Percentiles rank a stretch among this genome's conserved stretches.
phyloP scores from a whole-genome alignment of 116 monocot genomes.

The Papilionanthe hybrid region DNA sequence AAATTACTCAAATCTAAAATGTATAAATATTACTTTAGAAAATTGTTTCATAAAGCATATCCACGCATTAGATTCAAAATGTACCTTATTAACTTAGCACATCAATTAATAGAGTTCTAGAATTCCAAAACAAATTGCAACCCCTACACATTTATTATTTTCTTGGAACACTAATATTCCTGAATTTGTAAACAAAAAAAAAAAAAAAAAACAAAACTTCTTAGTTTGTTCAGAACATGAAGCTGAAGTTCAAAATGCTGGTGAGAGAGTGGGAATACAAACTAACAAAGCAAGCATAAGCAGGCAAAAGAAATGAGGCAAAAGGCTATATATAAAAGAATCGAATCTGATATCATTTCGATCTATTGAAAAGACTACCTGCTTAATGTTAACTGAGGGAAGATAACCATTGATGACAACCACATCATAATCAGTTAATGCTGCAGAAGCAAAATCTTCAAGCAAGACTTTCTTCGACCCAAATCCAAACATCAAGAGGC shows the following conservation, averaged over 20 bases:
- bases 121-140: too few relatives aligned
- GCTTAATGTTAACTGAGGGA: conserved; percentile 69
- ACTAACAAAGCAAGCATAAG: neutral
- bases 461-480: conserved; percentile 91
- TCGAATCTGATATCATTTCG: neutral
- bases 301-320: neutral
- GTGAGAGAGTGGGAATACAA: neutral
- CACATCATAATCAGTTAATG: conserved; percentile 58
- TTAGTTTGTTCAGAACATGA: neutral
- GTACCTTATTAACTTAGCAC: too few relatives aligned
- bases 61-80: too few relatives aligned
- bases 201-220: too few relatives aligned
- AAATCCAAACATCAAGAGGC: conserved; percentile 89
- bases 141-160: too few relatives aligned
- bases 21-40: too few relatives aligned
- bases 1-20: too few relatives aligned
- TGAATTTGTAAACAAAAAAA: too few relatives aligned
- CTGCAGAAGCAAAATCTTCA: conserved; percentile 81
- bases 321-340: neutral
- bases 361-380: conserved; percentile 29
- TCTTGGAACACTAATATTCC: too few relatives aligned
- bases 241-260: neutral
- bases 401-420: conserved; percentile 95
- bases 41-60: too few relatives aligned
- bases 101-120: too few relatives aligned